Evolutionary conservation across 805 yeast species (phyloP), one percentile per base, ranked within the genome.

Genomic region (Zygosaccharomyces siamensis): DNA sequence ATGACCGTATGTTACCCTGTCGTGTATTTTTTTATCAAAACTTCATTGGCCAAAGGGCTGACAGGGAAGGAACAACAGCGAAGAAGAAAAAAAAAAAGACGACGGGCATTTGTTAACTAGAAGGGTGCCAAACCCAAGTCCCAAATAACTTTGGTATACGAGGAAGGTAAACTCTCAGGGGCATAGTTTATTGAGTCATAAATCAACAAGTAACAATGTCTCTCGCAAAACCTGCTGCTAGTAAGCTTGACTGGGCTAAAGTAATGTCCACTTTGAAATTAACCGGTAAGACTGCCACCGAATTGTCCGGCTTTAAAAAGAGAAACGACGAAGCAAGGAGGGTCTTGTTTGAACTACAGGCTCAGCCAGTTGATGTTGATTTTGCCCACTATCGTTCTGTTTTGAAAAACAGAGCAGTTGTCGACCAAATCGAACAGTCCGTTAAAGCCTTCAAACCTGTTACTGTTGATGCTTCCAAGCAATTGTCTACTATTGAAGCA

Each of bases 251-350:
- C 80, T 93, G 98, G 97, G 83, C 93, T 66, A 84, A 85, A 75
- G 83, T 93, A 68, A 80, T 87, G 69, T 74, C 90, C 59, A 81
- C 89, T 60, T 79, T 93, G 67, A 97, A 97, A 52, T 79, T 93
- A 67, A 81, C 96, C 53, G 99, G 99, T 55, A 74, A 83, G 67
- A 93, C 99, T 54, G 95, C 96, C 52, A 67, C 86, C 46, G 81
- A 96, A 39, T 77, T 93, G 70, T 81, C 93, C 46, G 80, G 95
- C 27, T 93, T 93, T 85, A 90, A 90, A 76, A 92, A 93, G 87
- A 88, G 99, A 81, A 85, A 89, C 72, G 99, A 93, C 67, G 98
- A 93, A 71, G 98, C 98, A 61, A 86, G 89, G 77, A 84, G 88
- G 75, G 79, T 78, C 63, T 75, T 87, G 62, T 73, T 77, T 60